These are phyloP conservation scores for Beauveria asiatica DNA, from an alignment of 2,329 filamentous ascomycete species.

Conservation along the genomic window DNA sequence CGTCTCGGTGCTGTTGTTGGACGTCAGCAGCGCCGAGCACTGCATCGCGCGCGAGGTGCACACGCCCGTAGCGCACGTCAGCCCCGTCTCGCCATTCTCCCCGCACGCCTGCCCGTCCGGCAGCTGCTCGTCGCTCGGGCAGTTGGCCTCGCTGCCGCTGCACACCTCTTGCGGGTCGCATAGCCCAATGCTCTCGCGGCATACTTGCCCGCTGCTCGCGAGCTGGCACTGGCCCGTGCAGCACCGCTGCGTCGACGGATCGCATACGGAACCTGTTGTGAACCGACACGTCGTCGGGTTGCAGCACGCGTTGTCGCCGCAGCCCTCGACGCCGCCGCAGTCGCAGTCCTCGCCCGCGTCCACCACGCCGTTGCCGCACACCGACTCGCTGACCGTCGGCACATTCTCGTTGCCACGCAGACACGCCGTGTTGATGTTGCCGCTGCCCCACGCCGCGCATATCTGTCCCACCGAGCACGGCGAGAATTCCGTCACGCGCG, in stretches of 20 bases:
- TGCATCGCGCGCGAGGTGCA: constrained; percentile 78
- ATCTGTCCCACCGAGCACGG: constrained; percentile 79
- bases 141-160: constrained; percentile 56
- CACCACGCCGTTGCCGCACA: constrained; percentile 87
- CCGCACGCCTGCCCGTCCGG: constrained; percentile 62
- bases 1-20: constrained; percentile 62
- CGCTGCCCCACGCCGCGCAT: constrained; percentile 67
- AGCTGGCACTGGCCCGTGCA: constrained; percentile 56
- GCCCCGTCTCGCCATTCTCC: constrained; percentile 39
- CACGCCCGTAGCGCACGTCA: constrained; percentile 73
- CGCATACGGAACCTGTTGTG: constrained; percentile 60
- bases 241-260: constrained; percentile 63
- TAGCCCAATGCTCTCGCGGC: constrained; percentile 59
- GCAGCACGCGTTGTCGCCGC: constrained; percentile 64
- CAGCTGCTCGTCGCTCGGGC: constrained; percentile 57
- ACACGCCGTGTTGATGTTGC: constrained; percentile 63
- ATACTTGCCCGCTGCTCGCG: constrained; percentile 56
- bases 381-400: constrained; percentile 62
- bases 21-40: constrained; percentile 70
- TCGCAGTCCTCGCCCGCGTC: constrained; percentile 83
- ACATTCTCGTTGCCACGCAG: constrained; percentile 69
- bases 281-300: constrained; percentile 73
- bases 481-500: constrained; percentile 65
- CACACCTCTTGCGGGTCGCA: constrained; percentile 77
- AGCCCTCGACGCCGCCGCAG: constrained; percentile 64